phyloP scores from a whole-genome alignment of 1,139 yeast species.

The Arxiozyma bovina region DNA sequence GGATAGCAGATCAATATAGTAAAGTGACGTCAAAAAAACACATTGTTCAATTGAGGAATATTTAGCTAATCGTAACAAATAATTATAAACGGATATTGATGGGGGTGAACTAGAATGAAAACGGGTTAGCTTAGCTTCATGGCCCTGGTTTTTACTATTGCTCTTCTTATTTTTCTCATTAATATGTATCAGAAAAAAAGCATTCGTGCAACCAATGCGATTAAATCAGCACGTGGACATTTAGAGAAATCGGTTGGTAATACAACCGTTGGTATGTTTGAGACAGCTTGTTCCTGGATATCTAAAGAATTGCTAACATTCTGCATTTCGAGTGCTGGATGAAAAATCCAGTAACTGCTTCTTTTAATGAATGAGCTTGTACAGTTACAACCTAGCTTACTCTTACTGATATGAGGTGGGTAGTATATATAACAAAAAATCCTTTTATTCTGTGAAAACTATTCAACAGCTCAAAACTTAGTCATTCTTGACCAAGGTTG shows the following conservation, averaged over 20 bases:
- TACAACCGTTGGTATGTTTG: slow-evolving; percentile 9
- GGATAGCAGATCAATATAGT: slow-evolving; percentile 79
- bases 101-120: slow-evolving; percentile 95
- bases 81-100: slow-evolving; percentile 68
- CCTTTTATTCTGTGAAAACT: not conserved
- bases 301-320: not conserved
- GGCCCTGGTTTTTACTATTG: slow-evolving; percentile 2
- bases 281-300: not conserved
- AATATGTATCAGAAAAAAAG: slow-evolving; percentile 55
- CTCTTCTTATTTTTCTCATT: slow-evolving; percentile 41
- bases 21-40: slow-evolving; percentile 69
- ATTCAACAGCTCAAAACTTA: not conserved
- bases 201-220: slow-evolving; percentile 71
- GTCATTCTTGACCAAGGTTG: not conserved
- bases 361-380: not conserved
- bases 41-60: slow-evolving; percentile 82
- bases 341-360: not conserved
- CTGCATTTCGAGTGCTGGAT: not conserved
- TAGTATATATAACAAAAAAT: not conserved
- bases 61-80: slow-evolving; percentile 66
- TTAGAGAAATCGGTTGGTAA: slow-evolving; percentile 43
- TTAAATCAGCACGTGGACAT: slow-evolving; percentile 63
- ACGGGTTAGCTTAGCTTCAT: slow-evolving; percentile 47
- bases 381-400: not conserved
- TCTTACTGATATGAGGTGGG: not conserved